Conservation (phyloP, 371 early-diverging fungal species). For the Rhizopus delemar region DNA sequence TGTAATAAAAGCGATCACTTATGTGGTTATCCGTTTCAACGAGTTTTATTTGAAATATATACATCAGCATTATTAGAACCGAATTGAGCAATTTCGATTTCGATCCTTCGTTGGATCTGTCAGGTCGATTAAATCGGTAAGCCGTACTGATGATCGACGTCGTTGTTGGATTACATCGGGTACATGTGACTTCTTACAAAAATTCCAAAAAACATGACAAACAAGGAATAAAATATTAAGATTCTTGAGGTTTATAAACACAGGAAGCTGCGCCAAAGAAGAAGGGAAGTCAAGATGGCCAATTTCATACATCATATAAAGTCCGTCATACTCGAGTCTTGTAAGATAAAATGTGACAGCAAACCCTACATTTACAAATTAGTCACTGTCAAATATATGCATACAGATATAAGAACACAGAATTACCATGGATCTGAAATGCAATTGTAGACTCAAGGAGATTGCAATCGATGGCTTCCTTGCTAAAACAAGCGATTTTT, state of each 20-base stretch:
- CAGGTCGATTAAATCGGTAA: conserved; percentile 7
- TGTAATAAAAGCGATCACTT: no score
- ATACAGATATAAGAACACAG: neutral
- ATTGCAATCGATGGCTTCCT: conserved; percentile 11
- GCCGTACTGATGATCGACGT: conserved; percentile 2
- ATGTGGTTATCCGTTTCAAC: no score
- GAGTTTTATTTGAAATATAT: conserved; percentile 7
- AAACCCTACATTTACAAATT: conserved; percentile 15
- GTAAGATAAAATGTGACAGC: conserved; percentile 8
- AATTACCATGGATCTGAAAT: conserved; percentile 16
- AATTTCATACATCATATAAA: conserved; percentile 16
- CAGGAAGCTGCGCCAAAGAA: conserved; percentile 14
- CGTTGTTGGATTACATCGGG: neutral
- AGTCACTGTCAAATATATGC: conserved; percentile 7
- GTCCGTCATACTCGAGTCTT: conserved; percentile 9
- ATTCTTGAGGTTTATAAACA: conserved; percentile 14
- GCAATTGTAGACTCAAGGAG: conserved; percentile 19
- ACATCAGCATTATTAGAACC: conserved; percentile 6
- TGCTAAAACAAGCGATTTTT: conserved; percentile 21
- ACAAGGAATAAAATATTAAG: conserved; percentile 11
- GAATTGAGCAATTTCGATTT: conserved; percentile 9
- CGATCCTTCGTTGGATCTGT: conserved; percentile 15
- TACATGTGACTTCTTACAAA: conserved; percentile 9
- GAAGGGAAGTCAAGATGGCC: conserved; percentile 17
- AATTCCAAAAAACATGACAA: conserved; percentile 16